Evolutionary conservation across 306 rosid genomes (phyloP), one percentile per base, ranked within the genome.

Genomic region (Datisca glomerata): DNA sequence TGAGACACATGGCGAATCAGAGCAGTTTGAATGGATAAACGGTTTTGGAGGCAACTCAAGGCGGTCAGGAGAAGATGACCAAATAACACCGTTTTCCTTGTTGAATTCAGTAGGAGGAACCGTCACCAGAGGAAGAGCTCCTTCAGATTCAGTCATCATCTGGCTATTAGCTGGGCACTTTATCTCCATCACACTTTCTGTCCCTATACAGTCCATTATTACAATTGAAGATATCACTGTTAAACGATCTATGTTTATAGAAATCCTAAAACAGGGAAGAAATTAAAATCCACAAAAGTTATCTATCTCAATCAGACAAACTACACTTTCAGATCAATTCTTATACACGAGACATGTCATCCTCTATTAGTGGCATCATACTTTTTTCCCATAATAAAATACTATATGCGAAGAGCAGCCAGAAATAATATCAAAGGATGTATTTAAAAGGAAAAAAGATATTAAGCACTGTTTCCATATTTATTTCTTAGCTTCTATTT

Each of bases 1-100:
- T 9, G 97, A 89, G 14, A 76, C 93, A 55, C 89, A 89, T 0
- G 97, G 97, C 21, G 97, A 89, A 57, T 83, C 95, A 2, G 94
- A 83, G 73, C 89, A 74, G 67, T 82, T 89, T 47, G 97, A 83
- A 63, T 72, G 74, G 55, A 67, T 92, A 59, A 81, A 76, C 8
- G 71, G 80, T 63, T 82, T 82, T 34, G 77, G 76, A 49, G 86
- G 93, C 68, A 83, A 39, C 63, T 89, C 97, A 31, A 83, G 89
- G 52, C 65, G 74, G 49, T 89, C 94, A 7, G 97, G 97, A 45
- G 91, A 89, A 53, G 86, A 69, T 34, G 80, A 61, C 97, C 97
- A 89, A 24, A 80, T 64, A 57, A 72, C 70, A 47, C 79, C 81
- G 43, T 76, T 89, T 42, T 83, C 93, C 69, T 75, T 87, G 69